Base-by-base conservation (phyloP, 164 flowering plant genomes). In the Echeveria elegans region DNA sequence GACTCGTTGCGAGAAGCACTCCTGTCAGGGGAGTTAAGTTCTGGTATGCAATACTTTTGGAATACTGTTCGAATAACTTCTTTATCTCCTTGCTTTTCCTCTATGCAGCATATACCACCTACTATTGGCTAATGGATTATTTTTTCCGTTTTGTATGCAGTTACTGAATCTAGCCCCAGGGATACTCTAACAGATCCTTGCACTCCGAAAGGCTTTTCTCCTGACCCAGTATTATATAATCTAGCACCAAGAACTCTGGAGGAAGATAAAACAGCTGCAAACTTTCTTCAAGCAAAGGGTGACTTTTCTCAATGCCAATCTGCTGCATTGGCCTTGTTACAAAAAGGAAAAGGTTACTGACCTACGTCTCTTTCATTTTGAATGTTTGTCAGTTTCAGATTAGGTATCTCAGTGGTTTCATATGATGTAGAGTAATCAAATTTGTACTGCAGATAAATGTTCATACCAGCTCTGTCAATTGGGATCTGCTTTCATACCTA, bases 281-380 rank as follows among this genome's bases (percentile, higher is more conserved):
- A 82, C 52, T 30, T 76, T 66, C 72, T 88, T 77, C 81, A 78
- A 65, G 82, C 96, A 0, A 50, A 63, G 74, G 99, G 99, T 63
- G 92, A 89, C 79, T 94, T 89, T 76, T 80, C 97, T 14, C 96
- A 86, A 74, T 94, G 99, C 72, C 80, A 92, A 84, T 83, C 89
- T 64, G 97, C 94, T 69, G 87, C 97, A 47, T 68, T 87, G 63
- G 78, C 31, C 70, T 69, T 91, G 65, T 77, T 94, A 71, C 94
- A 85, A 67, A 84, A 82, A 73, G 97, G 89, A 73, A 88, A 84
- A 82, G 96, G 99, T 85, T 53, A 16, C 11, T 24, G n/a, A 58
- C 52, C 40, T n/a, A 58, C 10, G 4, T 9, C 6, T 24, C 8
- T 67, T 16, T 11, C 47, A 12, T 43, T 43, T 8, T 40, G 67